These are phyloP conservation scores for Porphyrellus cyaneotinctus DNA, from an alignment of 768 basidiomycete species.

Conservation along the genomic window DNA sequence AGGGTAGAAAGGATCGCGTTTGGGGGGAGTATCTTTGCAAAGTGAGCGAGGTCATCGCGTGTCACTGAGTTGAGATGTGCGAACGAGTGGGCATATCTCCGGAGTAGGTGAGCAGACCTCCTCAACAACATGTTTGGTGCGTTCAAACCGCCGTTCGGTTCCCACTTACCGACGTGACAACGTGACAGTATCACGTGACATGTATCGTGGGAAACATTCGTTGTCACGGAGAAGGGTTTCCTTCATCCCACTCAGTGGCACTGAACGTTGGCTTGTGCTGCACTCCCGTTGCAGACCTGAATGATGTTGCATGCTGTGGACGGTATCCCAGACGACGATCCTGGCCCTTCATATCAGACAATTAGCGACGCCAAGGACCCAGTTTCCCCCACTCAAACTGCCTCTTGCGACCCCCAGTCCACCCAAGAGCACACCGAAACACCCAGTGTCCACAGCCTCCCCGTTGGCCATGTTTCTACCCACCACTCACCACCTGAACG, in stretches of 20 bases:
- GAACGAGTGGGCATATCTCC: slow-evolving; percentile 22
- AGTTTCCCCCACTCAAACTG: background rate
- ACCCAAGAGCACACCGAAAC: slow-evolving; percentile 41
- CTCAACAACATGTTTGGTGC: slow-evolving; percentile 8
- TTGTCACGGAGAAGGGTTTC: too few relatives aligned
- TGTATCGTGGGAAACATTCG: too few relatives aligned
- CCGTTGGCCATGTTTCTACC: slow-evolving; percentile 48
- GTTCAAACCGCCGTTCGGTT: too few relatives aligned
- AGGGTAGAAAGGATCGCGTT: slow-evolving; percentile 68
- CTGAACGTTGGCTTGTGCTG: slow-evolving; percentile 1
- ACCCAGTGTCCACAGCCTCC: slow-evolving; percentile 58
- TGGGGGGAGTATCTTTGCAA: slow-evolving; percentile 58
- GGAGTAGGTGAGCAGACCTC: background rate
- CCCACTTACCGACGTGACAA: too few relatives aligned
- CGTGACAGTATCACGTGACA: too few relatives aligned
- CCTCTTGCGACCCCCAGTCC: slow-evolving; percentile 37
- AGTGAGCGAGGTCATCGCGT: slow-evolving; percentile 59
- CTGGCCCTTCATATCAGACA: background rate
- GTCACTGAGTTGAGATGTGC: slow-evolving; percentile 47
- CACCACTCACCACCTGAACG: slow-evolving; percentile 32
- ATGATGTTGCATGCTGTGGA: slow-evolving; percentile 4
- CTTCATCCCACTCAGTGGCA: too few relatives aligned
- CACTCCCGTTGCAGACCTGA: background rate
- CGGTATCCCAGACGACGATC: background rate
- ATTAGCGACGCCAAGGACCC: background rate